Conservation (phyloP, 768 basidiomycete species). For the Rhodotorula kratochvilovae region DNA sequence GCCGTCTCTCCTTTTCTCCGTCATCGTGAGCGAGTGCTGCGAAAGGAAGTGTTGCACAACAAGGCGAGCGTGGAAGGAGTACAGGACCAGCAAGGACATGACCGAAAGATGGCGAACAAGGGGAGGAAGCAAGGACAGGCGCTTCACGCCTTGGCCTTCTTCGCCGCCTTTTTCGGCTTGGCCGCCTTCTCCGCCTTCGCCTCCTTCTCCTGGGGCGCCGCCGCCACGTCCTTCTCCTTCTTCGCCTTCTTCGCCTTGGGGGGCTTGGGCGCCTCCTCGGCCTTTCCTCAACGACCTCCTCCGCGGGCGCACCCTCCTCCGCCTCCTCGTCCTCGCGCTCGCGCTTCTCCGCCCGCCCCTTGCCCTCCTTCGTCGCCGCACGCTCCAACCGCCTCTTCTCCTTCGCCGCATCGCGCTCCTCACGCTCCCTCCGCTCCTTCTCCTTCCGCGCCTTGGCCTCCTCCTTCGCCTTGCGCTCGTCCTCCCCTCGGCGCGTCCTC, state of each 20-base stretch:
- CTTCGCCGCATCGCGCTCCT: slow-evolving; percentile 18
- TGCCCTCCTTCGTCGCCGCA: slow-evolving; percentile 32
- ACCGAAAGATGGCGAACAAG: neutral
- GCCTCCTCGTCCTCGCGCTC: slow-evolving; percentile 26
- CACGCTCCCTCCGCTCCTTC: slow-evolving; percentile 13
- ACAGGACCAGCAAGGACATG: neutral
- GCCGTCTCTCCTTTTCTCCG: too few species aligned
- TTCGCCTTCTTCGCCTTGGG: slow-evolving; percentile 37
- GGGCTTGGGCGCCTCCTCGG: slow-evolving; percentile 13
- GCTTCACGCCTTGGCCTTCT: slow-evolving; percentile 31
- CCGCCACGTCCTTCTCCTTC: neutral
- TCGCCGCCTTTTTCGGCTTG: slow-evolving; percentile 30
- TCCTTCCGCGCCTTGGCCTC: slow-evolving; percentile 18
- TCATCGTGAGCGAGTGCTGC: neutral
- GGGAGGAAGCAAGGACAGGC: neutral
- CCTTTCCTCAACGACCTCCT: slow-evolving; percentile 17
- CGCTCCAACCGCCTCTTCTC: slow-evolving; percentile 32
- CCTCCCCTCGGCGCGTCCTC: slow-evolving; percentile 46
- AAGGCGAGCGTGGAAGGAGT: neutral
- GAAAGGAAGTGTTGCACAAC: slow-evolving; percentile 1
- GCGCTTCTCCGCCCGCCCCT: slow-evolving; percentile 31
- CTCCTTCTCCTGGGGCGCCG: neutral
- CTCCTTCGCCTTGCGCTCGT: slow-evolving; percentile 20
- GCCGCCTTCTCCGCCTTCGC: slow-evolving; percentile 21
- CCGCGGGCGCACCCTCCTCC: neutral